These are phyloP conservation scores for Wickerhamomyces silvicola DNA, from an alignment of 805 yeast genomes.

Conservation along the genomic window DNA sequence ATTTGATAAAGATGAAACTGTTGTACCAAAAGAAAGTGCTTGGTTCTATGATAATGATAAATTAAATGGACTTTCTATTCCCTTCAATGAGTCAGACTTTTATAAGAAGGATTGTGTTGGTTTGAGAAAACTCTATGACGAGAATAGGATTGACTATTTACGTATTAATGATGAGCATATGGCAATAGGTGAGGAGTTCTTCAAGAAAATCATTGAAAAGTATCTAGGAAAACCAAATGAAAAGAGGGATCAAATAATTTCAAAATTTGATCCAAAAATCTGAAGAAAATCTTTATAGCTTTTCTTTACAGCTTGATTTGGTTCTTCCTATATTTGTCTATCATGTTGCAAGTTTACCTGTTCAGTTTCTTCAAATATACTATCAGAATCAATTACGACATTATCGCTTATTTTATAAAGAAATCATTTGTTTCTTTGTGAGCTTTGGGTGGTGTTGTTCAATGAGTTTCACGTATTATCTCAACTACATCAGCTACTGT, in stretches of 20 bases:
- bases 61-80: constrained; percentile 33
- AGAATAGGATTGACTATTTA: constrained; percentile 40
- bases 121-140: constrained; percentile 37
- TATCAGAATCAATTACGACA: no score
- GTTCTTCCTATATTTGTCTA: not conserved
- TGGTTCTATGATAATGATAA: constrained; percentile 54
- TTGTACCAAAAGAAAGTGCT: constrained; percentile 69
- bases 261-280: constrained; percentile 21
- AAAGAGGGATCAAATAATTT: constrained; percentile 14
- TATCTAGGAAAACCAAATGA: constrained; percentile 40
- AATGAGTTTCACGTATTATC: no score
- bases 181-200: constrained; percentile 49
- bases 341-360: not conserved
- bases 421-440: no score
- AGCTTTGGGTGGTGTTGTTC: no score
- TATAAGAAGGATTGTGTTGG: constrained; percentile 59
- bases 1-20: constrained; percentile 58
- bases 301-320: not conserved
- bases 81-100: constrained; percentile 42
- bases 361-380: not conserved
- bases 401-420: no score
- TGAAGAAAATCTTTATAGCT: no score
- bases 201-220: constrained; percentile 34
- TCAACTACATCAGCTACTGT: no score
- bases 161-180: constrained; percentile 57